A percentile compares a stretch with the other conserved stretches of the same genome.
Evolutionary conservation across 257 asterid genomes (phyloP).

Genomic region (Echium plantagineum): DNA sequence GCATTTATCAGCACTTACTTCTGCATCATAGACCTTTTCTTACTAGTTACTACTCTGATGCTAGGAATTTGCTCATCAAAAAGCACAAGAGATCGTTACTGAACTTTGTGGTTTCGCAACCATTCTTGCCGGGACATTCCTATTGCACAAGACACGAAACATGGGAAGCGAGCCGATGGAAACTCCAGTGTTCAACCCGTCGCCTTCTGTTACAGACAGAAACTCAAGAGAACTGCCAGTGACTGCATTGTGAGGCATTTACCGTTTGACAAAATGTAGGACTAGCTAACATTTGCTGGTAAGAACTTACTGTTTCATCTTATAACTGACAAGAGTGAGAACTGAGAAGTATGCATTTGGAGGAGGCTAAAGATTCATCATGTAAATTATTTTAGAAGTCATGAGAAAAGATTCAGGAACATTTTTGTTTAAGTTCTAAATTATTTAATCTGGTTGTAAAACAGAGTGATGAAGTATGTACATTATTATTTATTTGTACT

Average conservation of each 20-base stretch:
- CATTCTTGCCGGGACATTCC: slow-evolving; percentile 17
- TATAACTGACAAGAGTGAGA: not conserved
- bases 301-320: not conserved
- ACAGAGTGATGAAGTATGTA: not conserved
- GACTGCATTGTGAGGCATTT: not conserved
- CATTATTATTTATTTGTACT: not conserved
- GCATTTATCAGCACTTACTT: not conserved
- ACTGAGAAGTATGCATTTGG: not conserved
- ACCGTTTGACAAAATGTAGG: not conserved
- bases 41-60: not conserved
- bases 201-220: not conserved
- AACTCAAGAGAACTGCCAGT: not conserved
- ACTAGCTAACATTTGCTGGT: not conserved
- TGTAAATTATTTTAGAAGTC: not conserved
- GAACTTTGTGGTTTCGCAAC: slow-evolving; percentile 16
- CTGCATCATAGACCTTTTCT: not conserved
- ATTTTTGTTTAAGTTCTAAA: not conserved
- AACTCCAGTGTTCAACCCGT: not conserved
- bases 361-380: not conserved
- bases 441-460: not conserved
- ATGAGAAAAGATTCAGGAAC: not conserved
- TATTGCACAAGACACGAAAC: slow-evolving; percentile 14
- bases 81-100: slow-evolving; percentile 12
- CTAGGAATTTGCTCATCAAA: slow-evolving; percentile 17
- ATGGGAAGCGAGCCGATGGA: slow-evolving; percentile 11